phyloP scores from a whole-genome alignment of 148 eudicot genomes.

The Diospyros kaki region DNA sequence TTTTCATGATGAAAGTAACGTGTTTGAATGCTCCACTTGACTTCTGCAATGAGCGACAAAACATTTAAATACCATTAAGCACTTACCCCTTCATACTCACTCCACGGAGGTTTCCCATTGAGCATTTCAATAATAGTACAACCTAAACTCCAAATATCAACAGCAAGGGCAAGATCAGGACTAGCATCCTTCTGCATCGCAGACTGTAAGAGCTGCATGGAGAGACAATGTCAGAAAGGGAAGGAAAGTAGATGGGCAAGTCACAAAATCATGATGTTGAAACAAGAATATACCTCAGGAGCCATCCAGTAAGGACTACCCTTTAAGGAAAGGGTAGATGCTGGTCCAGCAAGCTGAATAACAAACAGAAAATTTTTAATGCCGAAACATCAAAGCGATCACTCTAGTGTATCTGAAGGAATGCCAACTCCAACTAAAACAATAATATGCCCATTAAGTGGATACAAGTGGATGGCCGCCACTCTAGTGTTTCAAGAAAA shows the following conservation, averaged over 20 bases:
- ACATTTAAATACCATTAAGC: not conserved
- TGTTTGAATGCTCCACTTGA: not conserved
- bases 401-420: not conserved
- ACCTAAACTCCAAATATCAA: conserved; percentile 98
- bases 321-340: conserved; percentile 67
- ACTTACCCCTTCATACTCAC: conserved; percentile 85
- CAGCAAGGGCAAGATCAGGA: conserved; percentile 76
- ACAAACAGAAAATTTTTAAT: not conserved
- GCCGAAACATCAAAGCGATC: not conserved
- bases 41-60: not conserved
- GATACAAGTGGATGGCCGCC: no score
- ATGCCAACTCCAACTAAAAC: not conserved
- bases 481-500: no score
- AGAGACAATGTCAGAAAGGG: conserved; percentile 19
- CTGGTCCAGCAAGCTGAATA: conserved; percentile 72
- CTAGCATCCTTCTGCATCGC: conserved; percentile 55
- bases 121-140: conserved; percentile 95
- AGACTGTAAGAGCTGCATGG: conserved; percentile 75
- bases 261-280: not conserved
- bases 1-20: not conserved
- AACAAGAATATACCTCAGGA: conserved; percentile 65
- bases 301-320: conserved; percentile 99
- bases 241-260: not conserved
- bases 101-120: conserved; percentile 93
- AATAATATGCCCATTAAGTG: not conserved